Evolutionary conservation across 805 yeast genomes (phyloP), one percentile per base, ranked within the genome.

Genomic region (Candida namnaoensis): DNA sequence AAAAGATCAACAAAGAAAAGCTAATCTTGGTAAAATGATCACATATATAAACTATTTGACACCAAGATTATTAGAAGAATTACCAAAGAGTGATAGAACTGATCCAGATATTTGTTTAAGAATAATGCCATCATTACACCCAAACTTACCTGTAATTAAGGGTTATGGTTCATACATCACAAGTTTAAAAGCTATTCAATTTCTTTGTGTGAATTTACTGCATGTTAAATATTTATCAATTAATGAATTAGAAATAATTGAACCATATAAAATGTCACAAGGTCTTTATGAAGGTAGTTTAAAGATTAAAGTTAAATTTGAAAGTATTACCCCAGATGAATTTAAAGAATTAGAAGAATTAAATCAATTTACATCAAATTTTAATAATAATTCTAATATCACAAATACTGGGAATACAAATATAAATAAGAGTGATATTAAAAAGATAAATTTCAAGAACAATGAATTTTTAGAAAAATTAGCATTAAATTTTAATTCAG

Each of bases 111-210:
- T 83, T 2, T 56, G 67, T 7, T 62, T 83, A 24, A 58, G 85
- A 13, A 60, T 83, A 1, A 67, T 79, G 33, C 88, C 88, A 0
- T 61, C 70, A 1, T 71, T 74, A 37, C 69, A 68, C 38, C 69
- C 78, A 0, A 71, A 69, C 44, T 48, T 80, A 12, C 88, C 88
- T 3, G 60, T 62, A 11, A 58, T 82, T 26, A 69, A 70, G 39
- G 87, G 88, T 1, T 68, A 62, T 15, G 63, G 69, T 14, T 66
- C 80, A 12, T 82, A 80, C 55, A 66, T 69, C 38, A 69, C 82
- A 3, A 69, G 82, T 0, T 56, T 75, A 44, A 79, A 78, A 48
- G 69, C 85, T 1, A 53, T 80, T 3, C 79, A 77, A 51, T 47
- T 79, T 32, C 54, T 78, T 4, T 45, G 79, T 32, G 74, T 78